Evolutionary conservation across 1,284 basidiomycete species (phyloP), one percentile per base, ranked within the genome.

Genomic region (Ustilago sp.): DNA sequence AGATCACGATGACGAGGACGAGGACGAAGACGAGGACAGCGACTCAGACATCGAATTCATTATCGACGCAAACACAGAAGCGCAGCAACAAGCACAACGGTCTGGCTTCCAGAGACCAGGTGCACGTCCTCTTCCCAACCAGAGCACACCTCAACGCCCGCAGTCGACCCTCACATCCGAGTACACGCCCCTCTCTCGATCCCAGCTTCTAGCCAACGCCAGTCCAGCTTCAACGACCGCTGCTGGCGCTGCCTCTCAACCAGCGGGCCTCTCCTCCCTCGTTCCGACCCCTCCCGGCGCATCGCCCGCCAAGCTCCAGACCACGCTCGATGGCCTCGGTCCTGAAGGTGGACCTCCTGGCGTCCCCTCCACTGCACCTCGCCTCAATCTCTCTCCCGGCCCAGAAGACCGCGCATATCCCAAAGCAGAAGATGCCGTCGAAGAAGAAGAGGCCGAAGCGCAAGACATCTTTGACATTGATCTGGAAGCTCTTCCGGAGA

Each of bases 181-280:
- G 87, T 95, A 96, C 86, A 94, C 92, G 0, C 93, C 93, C 8
- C 90, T 92, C n/a, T 90, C 93, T 68, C 89, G 94, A 51, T 91
- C 91, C 8, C 89, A 87, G 83, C 66, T 74, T 8, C 63, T 79
- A 38, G 61, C 73, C 31, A 61, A 67, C 43, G 65, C 78, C 47
- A 74, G 71, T 51, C 73, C 68, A 38, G 68, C 66, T 17, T 51
- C 56, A 2, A 28, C 23, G 23, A 47, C 68, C 9, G 36, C 35
- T 8, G 59, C 73, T n/a, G 51, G 32, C 23, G 68, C 62, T 45
- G 28, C 64, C 34, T 31, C 63, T 17, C 60, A 63, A 38, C 43
- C 52, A 7, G 69, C 81, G 2, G 62, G 43, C 12, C 0, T 50
- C 45, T 28, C 57, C 5, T 31, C 56, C 13, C 32, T 34, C 1